These are phyloP conservation scores for Asterophora lycoperdoides DNA, from an alignment of 768 basidiomycete species.

Conservation along the genomic window DNA sequence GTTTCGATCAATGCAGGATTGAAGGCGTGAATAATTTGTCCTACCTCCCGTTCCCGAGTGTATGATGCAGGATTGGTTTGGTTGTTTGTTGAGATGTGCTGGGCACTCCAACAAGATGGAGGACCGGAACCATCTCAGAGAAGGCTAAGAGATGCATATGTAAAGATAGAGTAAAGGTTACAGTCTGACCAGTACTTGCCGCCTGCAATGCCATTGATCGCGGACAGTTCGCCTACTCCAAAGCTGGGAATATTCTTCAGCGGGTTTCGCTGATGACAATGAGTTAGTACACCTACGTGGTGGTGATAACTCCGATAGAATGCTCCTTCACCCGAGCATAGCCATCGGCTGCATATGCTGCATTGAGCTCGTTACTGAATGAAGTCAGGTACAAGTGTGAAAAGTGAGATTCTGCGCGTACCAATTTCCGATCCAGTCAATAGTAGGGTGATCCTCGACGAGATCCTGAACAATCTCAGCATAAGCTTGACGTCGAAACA, in stretches of 20 bases:
- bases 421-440: slow-evolving; percentile 90
- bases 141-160: slow-evolving; percentile 41
- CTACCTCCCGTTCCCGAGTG: slow-evolving; percentile 13
- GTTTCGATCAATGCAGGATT: not conserved
- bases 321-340: slow-evolving; percentile 84
- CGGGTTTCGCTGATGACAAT: not conserved
- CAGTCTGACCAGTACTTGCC: slow-evolving; percentile 31
- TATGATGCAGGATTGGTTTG: slow-evolving; percentile 14
- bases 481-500: not conserved
- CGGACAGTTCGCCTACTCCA: slow-evolving; percentile 91
- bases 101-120: slow-evolving; percentile 73
- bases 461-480: slow-evolving; percentile 49
- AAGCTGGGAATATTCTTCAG: slow-evolving; percentile 44
- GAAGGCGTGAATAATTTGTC: not conserved
- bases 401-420: slow-evolving; percentile 17
- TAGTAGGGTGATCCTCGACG: slow-evolving; percentile 71
- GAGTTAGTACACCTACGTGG: slow-evolving; percentile 50
- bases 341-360: slow-evolving; percentile 89
- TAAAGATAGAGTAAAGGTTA: not conserved
- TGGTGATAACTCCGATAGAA: slow-evolving; percentile 67
- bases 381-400: not conserved
- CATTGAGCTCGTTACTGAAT: slow-evolving; percentile 75
- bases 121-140: slow-evolving; percentile 85
- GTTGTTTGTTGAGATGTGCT: slow-evolving; percentile 10
- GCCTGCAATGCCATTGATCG: slow-evolving; percentile 80